These are phyloP conservation scores for Infundibulicybe gibba DNA, from an alignment of 768 basidiomycete species.

Conservation along the genomic window DNA sequence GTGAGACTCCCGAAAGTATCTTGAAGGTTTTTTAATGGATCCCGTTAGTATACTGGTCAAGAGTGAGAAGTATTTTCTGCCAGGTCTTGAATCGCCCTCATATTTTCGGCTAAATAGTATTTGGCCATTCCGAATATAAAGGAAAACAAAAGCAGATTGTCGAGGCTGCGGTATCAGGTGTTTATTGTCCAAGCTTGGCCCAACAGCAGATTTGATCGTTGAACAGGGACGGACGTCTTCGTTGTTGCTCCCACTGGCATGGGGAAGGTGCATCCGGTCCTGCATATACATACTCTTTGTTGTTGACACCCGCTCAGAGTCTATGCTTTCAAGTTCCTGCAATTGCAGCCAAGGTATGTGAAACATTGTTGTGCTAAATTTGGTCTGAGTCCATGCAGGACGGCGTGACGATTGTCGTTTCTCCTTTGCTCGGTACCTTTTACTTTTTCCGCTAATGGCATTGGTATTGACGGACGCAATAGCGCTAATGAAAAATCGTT, in stretches of 20 bases:
- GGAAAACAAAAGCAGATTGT: constrained; percentile 79
- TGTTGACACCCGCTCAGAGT: constrained; percentile 41
- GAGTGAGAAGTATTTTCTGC: too few species aligned
- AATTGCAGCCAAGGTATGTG: constrained; percentile 50
- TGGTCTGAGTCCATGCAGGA: constrained; percentile 30
- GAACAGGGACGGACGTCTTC: constrained; percentile 69
- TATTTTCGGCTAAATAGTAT: constrained; percentile 40
- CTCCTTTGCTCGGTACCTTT: constrained; percentile 63
- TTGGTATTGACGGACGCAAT: background rate
- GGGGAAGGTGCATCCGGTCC: constrained; percentile 65
- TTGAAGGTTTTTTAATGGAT: too few species aligned
- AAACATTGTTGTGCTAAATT: background rate
- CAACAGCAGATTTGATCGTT: background rate
- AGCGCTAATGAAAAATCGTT: constrained; percentile 86
- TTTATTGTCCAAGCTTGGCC: background rate
- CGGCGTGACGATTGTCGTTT: constrained; percentile 73
- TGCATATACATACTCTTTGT: background rate
- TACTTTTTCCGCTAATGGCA: background rate
- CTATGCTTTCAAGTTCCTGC: constrained; percentile 87
- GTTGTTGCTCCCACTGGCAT: constrained; percentile 86
- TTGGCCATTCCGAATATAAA: constrained; percentile 65
- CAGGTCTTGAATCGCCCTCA: too few species aligned
- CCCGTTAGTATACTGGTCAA: too few species aligned
- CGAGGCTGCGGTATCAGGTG: constrained; percentile 61
- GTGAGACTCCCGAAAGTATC: too few species aligned